Conservation (phyloP, 129 eudicot species). For the Smallanthus sonchifolius region DNA sequence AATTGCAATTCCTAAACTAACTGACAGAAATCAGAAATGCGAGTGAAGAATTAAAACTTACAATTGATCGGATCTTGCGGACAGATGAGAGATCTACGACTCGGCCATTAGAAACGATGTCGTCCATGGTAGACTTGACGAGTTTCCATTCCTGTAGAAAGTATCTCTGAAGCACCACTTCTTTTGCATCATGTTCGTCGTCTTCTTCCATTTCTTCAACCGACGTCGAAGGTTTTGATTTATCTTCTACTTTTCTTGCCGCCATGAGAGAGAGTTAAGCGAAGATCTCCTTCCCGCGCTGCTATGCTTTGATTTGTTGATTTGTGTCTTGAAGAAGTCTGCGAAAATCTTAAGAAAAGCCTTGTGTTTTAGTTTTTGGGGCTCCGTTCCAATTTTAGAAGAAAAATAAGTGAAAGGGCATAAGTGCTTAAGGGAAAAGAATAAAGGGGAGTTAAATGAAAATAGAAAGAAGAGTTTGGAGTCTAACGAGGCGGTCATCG, state of each 20-base stretch:
- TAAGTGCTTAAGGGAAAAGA: too few relatives aligned
- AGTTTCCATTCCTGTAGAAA: slow-evolving; percentile 83
- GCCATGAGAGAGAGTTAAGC: slow-evolving; percentile 20
- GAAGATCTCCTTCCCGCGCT: slow-evolving; percentile 37
- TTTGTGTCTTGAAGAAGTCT: slow-evolving; percentile 8
- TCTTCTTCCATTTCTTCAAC: slow-evolving; percentile 36
- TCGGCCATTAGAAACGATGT: slow-evolving; percentile 58
- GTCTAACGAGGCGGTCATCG: too few relatives aligned
- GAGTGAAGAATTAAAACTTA: slow-evolving; percentile 24
- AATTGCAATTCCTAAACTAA: neutral
- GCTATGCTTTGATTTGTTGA: slow-evolving; percentile 28
- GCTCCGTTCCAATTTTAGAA: neutral
- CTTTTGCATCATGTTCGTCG: slow-evolving; percentile 69
- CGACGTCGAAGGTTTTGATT: slow-evolving; percentile 14
- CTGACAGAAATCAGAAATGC: slow-evolving; percentile 14
- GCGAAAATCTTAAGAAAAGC: neutral
- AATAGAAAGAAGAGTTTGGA: too few relatives aligned
- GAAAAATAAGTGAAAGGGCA: too few relatives aligned
- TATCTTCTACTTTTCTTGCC: slow-evolving; percentile 28
- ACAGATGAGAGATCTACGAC: slow-evolving; percentile 72
- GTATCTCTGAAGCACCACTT: slow-evolving; percentile 60
- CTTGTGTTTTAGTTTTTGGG: slow-evolving; percentile 8
- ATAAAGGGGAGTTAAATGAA: too few relatives aligned
- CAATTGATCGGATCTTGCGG: slow-evolving; percentile 86
- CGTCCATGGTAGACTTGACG: slow-evolving; percentile 74